Evolutionary conservation across 805 yeast species (phyloP), one percentile per base, ranked within the genome.

Genomic region (Candida vartiovaarae): DNA sequence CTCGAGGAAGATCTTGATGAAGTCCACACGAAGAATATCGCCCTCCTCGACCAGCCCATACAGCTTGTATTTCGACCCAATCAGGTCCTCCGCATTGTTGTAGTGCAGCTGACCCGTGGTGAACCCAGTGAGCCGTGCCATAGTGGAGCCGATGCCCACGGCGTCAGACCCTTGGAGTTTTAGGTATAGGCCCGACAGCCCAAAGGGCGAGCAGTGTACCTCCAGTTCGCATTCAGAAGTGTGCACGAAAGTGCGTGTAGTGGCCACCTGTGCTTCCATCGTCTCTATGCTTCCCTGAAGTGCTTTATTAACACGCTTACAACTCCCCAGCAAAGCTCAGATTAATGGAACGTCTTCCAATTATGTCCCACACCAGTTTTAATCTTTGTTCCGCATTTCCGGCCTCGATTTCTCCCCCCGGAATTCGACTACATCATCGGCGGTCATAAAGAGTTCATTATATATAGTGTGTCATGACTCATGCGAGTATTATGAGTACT

Each of bases 161-260:
- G 74, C 62, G 39, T 72, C 71, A 1, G 75, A 70, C 7, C 72
- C 78, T 5, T 61, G 63, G 11, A 75, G 63, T 45, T 72, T 72
- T 34, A 75, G 63, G 54, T 74, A 75, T 8, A 74, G 54, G 10
- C 80, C 80, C 32, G 74, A 66, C 23, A 75, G 64, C 10, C 80
- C 80, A 53, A 75, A 75, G 3, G 80, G 80, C 3, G 79, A 74
- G 52, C 79, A 74, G 56, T 75, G 79, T 26, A 74, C 68, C 49
- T 75, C 80, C 25, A 75, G 54, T 32, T 72, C 77, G 50, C 79
- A 74, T 46, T 68, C 72, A 47, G 71, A 71, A 41, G 78, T 72
- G 49, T 64, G 71, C 40, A 67, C 65, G 57, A 72, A 74, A 1
- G 60, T 45, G 15, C 28, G n/a, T 8, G 42, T 40, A 3, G 20